phyloP scores from a whole-genome alignment of 164 flowering plant species.

The Platanus orientalis region DNA sequence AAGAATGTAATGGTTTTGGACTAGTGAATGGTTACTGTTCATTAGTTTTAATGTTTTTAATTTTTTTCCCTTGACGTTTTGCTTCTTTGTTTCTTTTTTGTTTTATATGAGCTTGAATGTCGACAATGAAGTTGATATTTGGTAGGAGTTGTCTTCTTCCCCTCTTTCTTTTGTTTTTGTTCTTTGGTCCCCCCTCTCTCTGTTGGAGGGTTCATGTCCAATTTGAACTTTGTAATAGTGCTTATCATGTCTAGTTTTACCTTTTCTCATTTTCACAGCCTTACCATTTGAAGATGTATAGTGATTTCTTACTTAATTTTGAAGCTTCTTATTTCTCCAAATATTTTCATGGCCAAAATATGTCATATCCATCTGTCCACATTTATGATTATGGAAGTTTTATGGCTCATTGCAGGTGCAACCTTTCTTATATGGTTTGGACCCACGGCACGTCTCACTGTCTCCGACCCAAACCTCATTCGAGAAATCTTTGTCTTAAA shows the following conservation, averaged over 20 bases:
- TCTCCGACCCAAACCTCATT: conserved; percentile 87
- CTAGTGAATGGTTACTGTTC: too few species aligned
- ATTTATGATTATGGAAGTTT: background rate
- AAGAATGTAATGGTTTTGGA: too few species aligned
- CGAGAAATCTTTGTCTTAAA: conserved; percentile 74
- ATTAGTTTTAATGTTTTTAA: background rate
- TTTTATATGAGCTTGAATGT: conserved; percentile 5
- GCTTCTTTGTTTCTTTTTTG: background rate
- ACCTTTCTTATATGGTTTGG: conserved; percentile 97
- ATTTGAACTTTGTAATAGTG: conserved; percentile 23
- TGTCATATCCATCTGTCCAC: background rate
- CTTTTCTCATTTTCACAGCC: conserved; percentile 24
- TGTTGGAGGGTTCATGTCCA: background rate
- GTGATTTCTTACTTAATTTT: conserved; percentile 9
- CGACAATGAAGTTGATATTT: conserved; percentile 28
- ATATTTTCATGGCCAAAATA: conserved; percentile 10
- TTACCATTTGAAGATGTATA: conserved; percentile 27
- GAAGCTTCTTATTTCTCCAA: too few species aligned
- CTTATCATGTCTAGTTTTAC: conserved; percentile 20
- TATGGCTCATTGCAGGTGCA: conserved; percentile 47
- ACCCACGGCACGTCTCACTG: conserved; percentile 75
- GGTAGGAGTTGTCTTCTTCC: conserved; percentile 38
- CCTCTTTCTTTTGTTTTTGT: conserved; percentile 1
- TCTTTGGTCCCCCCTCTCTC: conserved; percentile 4
- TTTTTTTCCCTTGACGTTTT: background rate